Conservation (phyloP, 768 basidiomycete species). For the Russula virescens region DNA sequence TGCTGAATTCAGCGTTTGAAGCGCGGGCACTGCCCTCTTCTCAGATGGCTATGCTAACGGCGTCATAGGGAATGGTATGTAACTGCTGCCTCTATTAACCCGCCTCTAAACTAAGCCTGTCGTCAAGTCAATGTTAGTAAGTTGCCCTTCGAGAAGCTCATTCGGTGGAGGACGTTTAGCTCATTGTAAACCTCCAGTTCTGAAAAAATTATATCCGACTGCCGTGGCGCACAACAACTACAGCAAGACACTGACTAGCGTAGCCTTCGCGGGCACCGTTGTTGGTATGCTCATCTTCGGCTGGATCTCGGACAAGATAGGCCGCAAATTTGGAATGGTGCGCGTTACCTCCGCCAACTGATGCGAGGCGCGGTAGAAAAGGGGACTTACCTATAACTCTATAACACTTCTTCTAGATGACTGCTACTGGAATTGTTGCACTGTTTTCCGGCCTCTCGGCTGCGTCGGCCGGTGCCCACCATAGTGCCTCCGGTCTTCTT, state of each 20-base stretch:
- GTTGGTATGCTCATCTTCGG: slow-evolving; percentile 81
- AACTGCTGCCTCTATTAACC: background rate
- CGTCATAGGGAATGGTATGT: slow-evolving; percentile 70
- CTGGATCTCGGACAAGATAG: slow-evolving; percentile 80
- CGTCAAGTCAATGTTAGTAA: slow-evolving; percentile 60
- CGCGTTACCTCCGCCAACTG: slow-evolving; percentile 22
- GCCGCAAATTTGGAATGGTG: slow-evolving; percentile 74
- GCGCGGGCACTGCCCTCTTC: slow-evolving; percentile 84
- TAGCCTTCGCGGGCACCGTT: slow-evolving; percentile 82
- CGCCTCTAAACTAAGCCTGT: slow-evolving; percentile 2
- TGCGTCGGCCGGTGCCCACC: slow-evolving; percentile 72
- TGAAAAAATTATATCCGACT: slow-evolving; percentile 60
- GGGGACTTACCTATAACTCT: background rate
- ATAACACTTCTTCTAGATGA: slow-evolving; percentile 44
- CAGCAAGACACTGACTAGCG: slow-evolving; percentile 54
- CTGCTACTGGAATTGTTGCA: slow-evolving; percentile 76
- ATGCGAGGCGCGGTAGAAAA: background rate
- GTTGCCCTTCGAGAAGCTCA: slow-evolving; percentile 25
- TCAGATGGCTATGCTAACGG: slow-evolving; percentile 88
- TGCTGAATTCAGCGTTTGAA: slow-evolving; percentile 27
- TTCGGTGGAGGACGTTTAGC: background rate
- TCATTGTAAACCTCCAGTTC: slow-evolving; percentile 39
- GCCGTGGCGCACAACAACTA: slow-evolving; percentile 51
- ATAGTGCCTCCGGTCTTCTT: slow-evolving; percentile 62
- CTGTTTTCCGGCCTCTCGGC: slow-evolving; percentile 81